Percentiles rank a stretch among this genome's conserved stretches.
These are phyloP conservation scores for Solanum aculeatissimum DNA, from an alignment of 305 asterid genomes.

Conservation along the genomic window DNA sequence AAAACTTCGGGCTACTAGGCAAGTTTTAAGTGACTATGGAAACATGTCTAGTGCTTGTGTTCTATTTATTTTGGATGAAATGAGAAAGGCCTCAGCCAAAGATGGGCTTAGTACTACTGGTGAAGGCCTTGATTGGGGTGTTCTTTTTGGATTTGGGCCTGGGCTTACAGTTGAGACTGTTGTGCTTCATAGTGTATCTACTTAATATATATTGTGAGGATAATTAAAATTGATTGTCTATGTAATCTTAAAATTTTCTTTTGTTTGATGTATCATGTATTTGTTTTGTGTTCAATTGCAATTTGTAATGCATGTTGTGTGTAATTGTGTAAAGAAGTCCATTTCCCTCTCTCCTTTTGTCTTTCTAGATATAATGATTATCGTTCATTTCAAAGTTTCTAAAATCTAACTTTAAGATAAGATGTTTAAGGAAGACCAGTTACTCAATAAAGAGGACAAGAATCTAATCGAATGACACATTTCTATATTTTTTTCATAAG, in stretches of 20 bases:
- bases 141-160: slow-evolving; percentile 68
- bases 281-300: background rate
- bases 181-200: slow-evolving; percentile 52
- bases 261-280: background rate
- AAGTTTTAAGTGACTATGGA: slow-evolving; percentile 52
- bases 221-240: background rate
- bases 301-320: background rate
- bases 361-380: background rate
- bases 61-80: slow-evolving; percentile 47
- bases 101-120: slow-evolving; percentile 50
- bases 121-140: slow-evolving; percentile 69
- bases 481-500: too few relatives aligned
- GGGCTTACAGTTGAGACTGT: slow-evolving; percentile 70
- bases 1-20: slow-evolving; percentile 37
- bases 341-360: background rate
- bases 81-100: slow-evolving; percentile 52
- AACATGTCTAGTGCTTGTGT: slow-evolving; percentile 75
- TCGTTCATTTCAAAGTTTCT: background rate
- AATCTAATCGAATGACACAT: too few relatives aligned
- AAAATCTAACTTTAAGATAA: background rate
- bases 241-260: background rate
- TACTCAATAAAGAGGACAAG: too few relatives aligned
- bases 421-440: background rate
- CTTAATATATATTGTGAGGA: background rate
- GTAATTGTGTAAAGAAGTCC: background rate